Evolutionary conservation across 306 rosid genomes (phyloP).

Genomic region (Rosa rugosa): DNA sequence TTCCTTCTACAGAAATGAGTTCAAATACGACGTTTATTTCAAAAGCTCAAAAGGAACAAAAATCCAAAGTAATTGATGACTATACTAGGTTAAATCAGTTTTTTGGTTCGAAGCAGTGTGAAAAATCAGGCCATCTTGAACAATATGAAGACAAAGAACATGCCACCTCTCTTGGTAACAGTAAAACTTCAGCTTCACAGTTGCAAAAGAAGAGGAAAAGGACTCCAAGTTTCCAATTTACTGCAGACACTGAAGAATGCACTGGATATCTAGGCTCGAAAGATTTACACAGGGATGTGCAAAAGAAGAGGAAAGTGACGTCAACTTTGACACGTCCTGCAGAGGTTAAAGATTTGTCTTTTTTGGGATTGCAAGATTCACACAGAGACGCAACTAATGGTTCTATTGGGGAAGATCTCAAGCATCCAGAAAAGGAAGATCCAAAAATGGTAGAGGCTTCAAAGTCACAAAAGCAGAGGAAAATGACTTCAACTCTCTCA

Average conservation of each 20-base stretch:
- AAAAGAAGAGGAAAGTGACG: neutral
- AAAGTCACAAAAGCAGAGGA: neutral
- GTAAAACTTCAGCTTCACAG: constrained; percentile 30
- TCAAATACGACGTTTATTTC: constrained; percentile 25
- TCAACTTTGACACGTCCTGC: neutral
- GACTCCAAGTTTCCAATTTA: neutral
- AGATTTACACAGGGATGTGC: neutral
- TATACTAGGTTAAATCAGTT: constrained; percentile 29
- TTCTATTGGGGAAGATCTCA: constrained; percentile 18
- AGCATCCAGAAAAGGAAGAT: neutral
- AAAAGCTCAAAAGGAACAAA: constrained; percentile 42
- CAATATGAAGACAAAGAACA: constrained; percentile 24
- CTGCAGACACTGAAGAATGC: neutral
- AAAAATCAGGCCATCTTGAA: constrained; percentile 23
- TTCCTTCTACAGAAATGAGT: constrained; percentile 18
- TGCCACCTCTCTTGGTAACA: constrained; percentile 35
- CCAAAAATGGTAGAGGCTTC: neutral
- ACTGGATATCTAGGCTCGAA: neutral
- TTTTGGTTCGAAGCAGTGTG: constrained; percentile 17
- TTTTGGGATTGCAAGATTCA: constrained; percentile 2
- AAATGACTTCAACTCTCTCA: neutral
- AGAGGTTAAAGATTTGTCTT: neutral
- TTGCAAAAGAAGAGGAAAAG: constrained; percentile 31
- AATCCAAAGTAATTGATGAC: constrained; percentile 23
- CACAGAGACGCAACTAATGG: constrained; percentile 18